phyloP scores from a whole-genome alignment of 495 filamentous ascomycete species.

The Lophiostoma macrostomum region DNA sequence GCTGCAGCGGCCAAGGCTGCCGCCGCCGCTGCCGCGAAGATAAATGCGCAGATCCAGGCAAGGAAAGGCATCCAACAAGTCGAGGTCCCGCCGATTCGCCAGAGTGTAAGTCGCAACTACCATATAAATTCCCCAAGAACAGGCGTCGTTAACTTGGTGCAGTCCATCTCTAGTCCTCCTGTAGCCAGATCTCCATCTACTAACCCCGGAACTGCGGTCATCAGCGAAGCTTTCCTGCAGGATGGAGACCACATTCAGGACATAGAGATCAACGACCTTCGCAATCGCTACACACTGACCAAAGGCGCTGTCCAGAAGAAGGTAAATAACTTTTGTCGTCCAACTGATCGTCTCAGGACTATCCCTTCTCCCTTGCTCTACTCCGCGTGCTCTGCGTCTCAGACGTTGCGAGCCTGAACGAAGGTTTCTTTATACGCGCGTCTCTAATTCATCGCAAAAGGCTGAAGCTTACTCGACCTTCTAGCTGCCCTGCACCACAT shows the following conservation, averaged over 20 bases:
- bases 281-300: constrained; percentile 95
- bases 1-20: constrained; percentile 82
- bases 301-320: constrained; percentile 98
- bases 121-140: constrained; percentile 16
- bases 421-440: constrained; percentile 28
- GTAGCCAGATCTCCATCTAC: constrained; percentile 47
- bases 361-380: constrained; percentile 35
- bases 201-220: constrained; percentile 56
- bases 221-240: constrained; percentile 85
- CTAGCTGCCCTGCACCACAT: constrained; percentile 63
- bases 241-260: constrained; percentile 98
- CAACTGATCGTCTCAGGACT: constrained; percentile 75
- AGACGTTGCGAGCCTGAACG: background rate
- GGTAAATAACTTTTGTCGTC: constrained; percentile 79
- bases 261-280: constrained; percentile 96
- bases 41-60: constrained; percentile 88
- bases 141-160: constrained; percentile 33
- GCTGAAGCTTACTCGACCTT: constrained; percentile 73
- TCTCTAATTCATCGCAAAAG: constrained; percentile 54
- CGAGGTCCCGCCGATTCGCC: constrained; percentile 83
- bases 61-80: constrained; percentile 93
- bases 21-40: constrained; percentile 87
- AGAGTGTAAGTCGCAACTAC: constrained; percentile 47
- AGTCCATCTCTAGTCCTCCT: constrained; percentile 47
- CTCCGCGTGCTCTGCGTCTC: background rate